Percentiles rank a stretch among this genome's conserved stretches.
Evolutionary conservation across 2,329 filamentous ascomycete species (phyloP).

Genomic region (Diplodia mutila): DNA sequence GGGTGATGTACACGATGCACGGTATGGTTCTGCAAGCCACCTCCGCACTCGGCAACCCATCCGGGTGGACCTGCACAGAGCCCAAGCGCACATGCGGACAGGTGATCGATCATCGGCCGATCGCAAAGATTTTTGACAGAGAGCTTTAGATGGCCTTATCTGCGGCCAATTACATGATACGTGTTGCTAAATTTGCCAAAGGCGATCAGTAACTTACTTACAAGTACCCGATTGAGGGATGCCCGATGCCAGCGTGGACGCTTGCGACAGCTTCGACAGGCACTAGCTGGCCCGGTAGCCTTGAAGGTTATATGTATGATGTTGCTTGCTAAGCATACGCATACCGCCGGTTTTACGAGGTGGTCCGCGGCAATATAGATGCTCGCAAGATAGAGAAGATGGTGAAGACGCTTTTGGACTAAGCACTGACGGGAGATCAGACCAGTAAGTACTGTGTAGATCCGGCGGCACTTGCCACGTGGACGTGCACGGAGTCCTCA

Average conservation of each 20-base stretch:
- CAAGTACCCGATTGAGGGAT: too few relatives aligned
- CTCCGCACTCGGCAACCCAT: neutral
- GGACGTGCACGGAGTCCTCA: neutral
- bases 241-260: neutral
- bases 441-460: too few relatives aligned
- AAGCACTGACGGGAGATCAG: neutral
- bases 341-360: neutral
- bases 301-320: too few relatives aligned
- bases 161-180: neutral
- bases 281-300: neutral
- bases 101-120: neutral
- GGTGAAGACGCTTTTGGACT: neutral
- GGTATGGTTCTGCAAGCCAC: slow-evolving; percentile 1
- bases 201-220: too few relatives aligned
- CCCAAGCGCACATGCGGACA: neutral
- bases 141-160: neutral
- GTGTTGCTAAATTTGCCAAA: neutral
- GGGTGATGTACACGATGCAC: neutral
- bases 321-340: too few relatives aligned
- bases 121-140: neutral
- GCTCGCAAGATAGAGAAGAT: too few relatives aligned
- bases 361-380: neutral
- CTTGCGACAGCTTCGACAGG: too few relatives aligned
- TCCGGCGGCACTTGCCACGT: neutral
- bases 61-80: neutral